Conservation (phyloP, 257 asterid genomes). For the Lavandula angustifolia region DNA sequence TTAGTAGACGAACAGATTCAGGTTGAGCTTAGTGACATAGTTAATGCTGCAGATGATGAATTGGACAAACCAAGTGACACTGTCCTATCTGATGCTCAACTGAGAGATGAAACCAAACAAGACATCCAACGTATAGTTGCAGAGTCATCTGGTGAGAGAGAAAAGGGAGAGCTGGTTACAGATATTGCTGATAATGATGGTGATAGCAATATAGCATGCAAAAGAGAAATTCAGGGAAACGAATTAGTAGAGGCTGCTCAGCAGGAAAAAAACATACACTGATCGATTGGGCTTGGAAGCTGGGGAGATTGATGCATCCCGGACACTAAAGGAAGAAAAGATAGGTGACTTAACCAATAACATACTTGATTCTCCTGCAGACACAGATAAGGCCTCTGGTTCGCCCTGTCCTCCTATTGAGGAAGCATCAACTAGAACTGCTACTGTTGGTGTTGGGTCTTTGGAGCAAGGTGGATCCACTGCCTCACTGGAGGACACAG, state of each 20-base stretch:
- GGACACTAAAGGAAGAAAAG: constrained; percentile 51
- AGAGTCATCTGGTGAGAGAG: constrained; percentile 64
- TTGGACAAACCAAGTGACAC: constrained; percentile 45
- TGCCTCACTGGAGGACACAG: constrained; percentile 32
- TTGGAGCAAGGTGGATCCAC: constrained; percentile 49
- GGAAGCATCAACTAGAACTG: constrained; percentile 42
- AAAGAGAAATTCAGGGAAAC: constrained; percentile 47
- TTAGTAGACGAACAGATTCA: constrained; percentile 40
- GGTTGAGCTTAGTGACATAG: constrained; percentile 50
- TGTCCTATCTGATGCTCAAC: constrained; percentile 48
- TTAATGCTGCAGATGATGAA: constrained; percentile 49
- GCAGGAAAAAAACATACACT: constrained; percentile 41
- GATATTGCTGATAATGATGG: constrained; percentile 62
- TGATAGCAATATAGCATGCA: constrained; percentile 42
- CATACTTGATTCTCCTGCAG: constrained; percentile 43
- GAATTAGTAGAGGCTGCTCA: constrained; percentile 28
- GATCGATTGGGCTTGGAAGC: constrained; percentile 50
- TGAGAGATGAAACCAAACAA: constrained; percentile 57
- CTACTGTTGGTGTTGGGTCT: constrained; percentile 41
- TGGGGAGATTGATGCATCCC: constrained; percentile 60
- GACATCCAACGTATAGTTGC: constrained; percentile 56
- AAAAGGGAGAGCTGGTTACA: constrained; percentile 72
- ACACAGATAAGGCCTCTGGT: constrained; percentile 35
- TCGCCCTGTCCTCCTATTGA: constrained; percentile 27
- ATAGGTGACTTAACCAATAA: constrained; percentile 41